Base-by-base conservation (phyloP, 1,139 yeast genomes). In the Candida smagusa region DNA sequence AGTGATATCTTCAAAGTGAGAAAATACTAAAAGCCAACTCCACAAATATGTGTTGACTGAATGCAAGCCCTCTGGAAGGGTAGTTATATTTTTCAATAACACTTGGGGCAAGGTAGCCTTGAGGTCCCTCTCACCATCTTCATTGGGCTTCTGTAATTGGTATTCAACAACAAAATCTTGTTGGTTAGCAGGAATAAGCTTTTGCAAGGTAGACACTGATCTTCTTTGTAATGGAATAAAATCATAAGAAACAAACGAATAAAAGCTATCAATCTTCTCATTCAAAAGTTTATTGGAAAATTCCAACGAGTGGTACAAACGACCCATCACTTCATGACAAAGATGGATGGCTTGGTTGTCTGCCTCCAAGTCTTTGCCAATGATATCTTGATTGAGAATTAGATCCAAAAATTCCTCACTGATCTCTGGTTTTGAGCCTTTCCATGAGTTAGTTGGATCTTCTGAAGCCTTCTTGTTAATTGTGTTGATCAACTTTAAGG, bases 11-110 rank as follows among this genome's bases (percentile, higher is more conserved):
- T 76, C 73, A 53, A 89, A 85, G 54, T 80, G 81, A 23, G 64
- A 65, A 46, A 85, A 72, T 0, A 85, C 58, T 39, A 87, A 60
- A 40, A 65, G 63, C 95, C 96, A 89, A 31, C 80, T 66, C 81
- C 88, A 81, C 32, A 86, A 52, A 52, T 77, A 85, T 29, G 62
- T 65, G 31, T 72, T 56, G 22, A 68, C 61, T 2, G 47, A 50
- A 12, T 47, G 43, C n/a, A 56, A 19, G 3, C 33, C 25, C 30
- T 67, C 74, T 34, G 56, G 55, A 37, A 70, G 75, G 35, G 65
- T 50, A 12, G 45, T 40, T 13, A 52, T 50, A 25, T 58, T 56
- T 0, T 57, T 47, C 7, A 73, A 42, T 22, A 79, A 53, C 1
- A 29, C 29, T 1, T 44, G 44, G 0, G 80, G 77, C 22, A 78